Evolutionary conservation across 2,329 filamentous ascomycete genomes (phyloP), one percentile per base, ranked within the genome.

Genomic region (Tolypocladium album): DNA sequence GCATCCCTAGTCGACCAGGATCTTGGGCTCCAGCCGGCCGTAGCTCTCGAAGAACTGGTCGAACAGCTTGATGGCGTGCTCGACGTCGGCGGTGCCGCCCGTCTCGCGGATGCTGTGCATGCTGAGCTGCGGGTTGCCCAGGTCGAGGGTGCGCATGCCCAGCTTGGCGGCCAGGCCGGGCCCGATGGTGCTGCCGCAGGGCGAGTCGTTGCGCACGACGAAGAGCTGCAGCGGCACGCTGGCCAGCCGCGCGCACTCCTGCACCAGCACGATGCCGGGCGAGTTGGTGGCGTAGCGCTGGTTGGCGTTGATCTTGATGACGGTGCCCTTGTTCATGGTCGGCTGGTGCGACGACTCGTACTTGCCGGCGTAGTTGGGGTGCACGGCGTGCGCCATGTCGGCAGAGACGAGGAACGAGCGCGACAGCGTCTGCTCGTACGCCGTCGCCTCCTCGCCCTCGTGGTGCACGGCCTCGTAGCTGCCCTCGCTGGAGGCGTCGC

Each of bases 41-140:
- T 92, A 99, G 70, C 89, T 83, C 66, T 88, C 81, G 72, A 96
- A 92, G 76, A 97, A 99, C 66, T 88, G 85, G 64, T 88, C 86
- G 74, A 99, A 97, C 58, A 99, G 73, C 69, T 88, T 87, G 64
- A 96, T 86, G 0, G 90, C 89, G 75, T 94, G 85, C 66, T 89
- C 89, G 0, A 97, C 88, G 75, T 99, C 93, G 67, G 92, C 85
- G 1, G 88, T 86, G 45, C 94, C 94, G 31, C 90, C 89, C 52
- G 90, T 96, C 80, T 97, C 94, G 59, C 94, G 86, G 69, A 97
- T 97, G 70, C 89, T 94, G 76, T 97, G 93, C 94, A 97, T 97
- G 71, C 89, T 92, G 64, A 97, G 79, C 78, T 97, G 93, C 36
- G 93, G 88, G 75, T 97, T 97, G 12, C 93, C 93, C 60, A 97